Conservation (phyloP, 306 rosid genomes). For the Quercus dentata region DNA sequence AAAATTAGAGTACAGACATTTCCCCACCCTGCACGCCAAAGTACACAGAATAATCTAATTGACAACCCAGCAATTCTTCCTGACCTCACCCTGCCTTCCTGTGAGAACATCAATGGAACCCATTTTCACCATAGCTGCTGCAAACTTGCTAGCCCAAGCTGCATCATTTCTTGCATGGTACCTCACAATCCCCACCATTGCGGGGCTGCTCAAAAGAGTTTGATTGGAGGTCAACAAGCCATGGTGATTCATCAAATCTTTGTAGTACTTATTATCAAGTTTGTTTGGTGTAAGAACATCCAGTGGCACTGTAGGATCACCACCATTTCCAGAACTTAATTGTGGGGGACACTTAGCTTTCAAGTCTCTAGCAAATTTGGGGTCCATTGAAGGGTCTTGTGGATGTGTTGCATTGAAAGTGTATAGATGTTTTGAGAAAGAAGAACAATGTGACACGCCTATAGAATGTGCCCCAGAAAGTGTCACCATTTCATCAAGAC, state of each 20-base stretch:
- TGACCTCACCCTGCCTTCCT: constrained; percentile 29
- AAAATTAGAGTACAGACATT: background rate
- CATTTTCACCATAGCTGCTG: constrained; percentile 39
- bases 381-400: constrained; percentile 35
- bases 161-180: constrained; percentile 9
- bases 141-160: constrained; percentile 30
- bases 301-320: background rate
- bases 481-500: constrained; percentile 35
- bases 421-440: constrained; percentile 21
- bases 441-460: constrained; percentile 31
- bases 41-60: constrained; percentile 3
- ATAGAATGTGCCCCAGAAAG: constrained; percentile 33
- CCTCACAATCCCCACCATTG: constrained; percentile 19
- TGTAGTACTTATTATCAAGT: constrained; percentile 24
- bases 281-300: constrained; percentile 20
- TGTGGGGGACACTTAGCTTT: constrained; percentile 22
- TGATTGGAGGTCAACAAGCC: constrained; percentile 31
- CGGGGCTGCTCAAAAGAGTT: constrained; percentile 15
- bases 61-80: constrained; percentile 28
- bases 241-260: constrained; percentile 8
- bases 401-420: constrained; percentile 28
- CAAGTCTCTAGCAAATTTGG: constrained; percentile 12
- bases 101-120: constrained; percentile 18
- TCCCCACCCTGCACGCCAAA: background rate
- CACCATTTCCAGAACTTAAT: background rate